A percentile compares a stretch with the other conserved stretches of the same genome.
phyloP scores from a whole-genome alignment of 1,139 yeast genomes.

The Debaryomycetaceae sp. region DNA sequence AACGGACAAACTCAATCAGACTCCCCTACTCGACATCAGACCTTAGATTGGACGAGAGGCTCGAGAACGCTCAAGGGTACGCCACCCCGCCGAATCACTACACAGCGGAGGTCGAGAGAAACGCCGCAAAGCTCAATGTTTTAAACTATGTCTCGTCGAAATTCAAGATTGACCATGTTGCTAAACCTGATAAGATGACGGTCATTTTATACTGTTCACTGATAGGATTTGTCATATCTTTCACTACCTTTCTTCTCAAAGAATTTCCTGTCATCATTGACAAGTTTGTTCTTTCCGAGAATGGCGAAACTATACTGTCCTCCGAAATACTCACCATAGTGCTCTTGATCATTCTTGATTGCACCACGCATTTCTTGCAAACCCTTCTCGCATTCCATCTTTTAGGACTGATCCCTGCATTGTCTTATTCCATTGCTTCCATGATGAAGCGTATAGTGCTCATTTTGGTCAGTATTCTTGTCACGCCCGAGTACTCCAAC shows the following conservation, averaged over 20 bases:
- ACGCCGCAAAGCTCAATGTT: slow-evolving; percentile 9
- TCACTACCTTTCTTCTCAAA: slow-evolving; percentile 27
- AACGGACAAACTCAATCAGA: slow-evolving; percentile 21
- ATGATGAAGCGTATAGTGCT: slow-evolving; percentile 42
- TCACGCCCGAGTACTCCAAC: slow-evolving; percentile 13
- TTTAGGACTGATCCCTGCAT: slow-evolving; percentile 38
- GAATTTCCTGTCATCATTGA: slow-evolving; percentile 22
- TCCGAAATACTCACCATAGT: slow-evolving; percentile 21
- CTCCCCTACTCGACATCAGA: slow-evolving; percentile 37
- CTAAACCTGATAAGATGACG: slow-evolving; percentile 39
- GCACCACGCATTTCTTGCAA: slow-evolving; percentile 35
- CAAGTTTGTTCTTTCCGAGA: slow-evolving; percentile 8
- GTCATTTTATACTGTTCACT: slow-evolving; percentile 36
- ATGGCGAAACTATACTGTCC: slow-evolving; percentile 15
- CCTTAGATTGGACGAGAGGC: slow-evolving; percentile 24
- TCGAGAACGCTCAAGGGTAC: slow-evolving; percentile 8
- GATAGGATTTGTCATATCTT: slow-evolving; percentile 31
- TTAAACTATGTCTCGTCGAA: slow-evolving; percentile 12
- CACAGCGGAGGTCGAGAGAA: background rate
- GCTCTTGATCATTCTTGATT: slow-evolving; percentile 25
- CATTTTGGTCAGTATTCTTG: slow-evolving; percentile 31
- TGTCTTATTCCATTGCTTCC: slow-evolving; percentile 40
- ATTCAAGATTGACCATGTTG: slow-evolving; percentile 7
- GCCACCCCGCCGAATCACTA: background rate
- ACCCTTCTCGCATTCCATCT: slow-evolving; percentile 35